Conservation (phyloP, 306 rosid species). For the Macrotyloma uniflorum region DNA sequence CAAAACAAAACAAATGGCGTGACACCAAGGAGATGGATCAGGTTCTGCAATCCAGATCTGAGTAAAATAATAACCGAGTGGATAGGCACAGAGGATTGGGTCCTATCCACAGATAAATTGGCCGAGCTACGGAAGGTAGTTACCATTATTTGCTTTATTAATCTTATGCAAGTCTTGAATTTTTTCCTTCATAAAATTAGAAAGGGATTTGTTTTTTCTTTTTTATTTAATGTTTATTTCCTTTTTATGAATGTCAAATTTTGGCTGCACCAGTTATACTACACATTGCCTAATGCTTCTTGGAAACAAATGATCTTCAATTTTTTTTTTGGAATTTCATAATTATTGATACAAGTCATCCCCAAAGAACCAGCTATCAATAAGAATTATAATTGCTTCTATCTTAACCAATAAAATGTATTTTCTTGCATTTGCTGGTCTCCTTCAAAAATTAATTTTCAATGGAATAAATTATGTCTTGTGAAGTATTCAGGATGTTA, state of each 20-base stretch:
- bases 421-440: conserved; percentile 14
- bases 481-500: background rate
- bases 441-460: conserved; percentile 23
- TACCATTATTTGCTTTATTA: conserved; percentile 18
- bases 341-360: background rate
- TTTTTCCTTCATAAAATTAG: conserved; percentile 19
- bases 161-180: conserved; percentile 29
- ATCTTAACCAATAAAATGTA: conserved; percentile 2
- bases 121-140: conserved; percentile 76
- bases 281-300: conserved; percentile 15
- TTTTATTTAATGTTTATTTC: background rate
- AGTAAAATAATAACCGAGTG: conserved; percentile 73
- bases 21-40: conserved; percentile 98
- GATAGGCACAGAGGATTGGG: conserved; percentile 93
- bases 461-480: background rate
- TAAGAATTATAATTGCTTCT: conserved; percentile 18
- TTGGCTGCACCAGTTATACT: conserved; percentile 11
- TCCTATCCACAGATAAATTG: conserved; percentile 80
- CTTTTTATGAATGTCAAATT: conserved; percentile 6
- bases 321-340: conserved; percentile 23
- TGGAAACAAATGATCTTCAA: conserved; percentile 11
- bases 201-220: background rate
- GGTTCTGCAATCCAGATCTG: conserved; percentile 87
- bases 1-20: conserved; percentile 99
- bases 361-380: background rate